Evolutionary conservation across 2,329 filamentous ascomycete species (phyloP).

Genomic region (Orbilia blumenaviensis): DNA sequence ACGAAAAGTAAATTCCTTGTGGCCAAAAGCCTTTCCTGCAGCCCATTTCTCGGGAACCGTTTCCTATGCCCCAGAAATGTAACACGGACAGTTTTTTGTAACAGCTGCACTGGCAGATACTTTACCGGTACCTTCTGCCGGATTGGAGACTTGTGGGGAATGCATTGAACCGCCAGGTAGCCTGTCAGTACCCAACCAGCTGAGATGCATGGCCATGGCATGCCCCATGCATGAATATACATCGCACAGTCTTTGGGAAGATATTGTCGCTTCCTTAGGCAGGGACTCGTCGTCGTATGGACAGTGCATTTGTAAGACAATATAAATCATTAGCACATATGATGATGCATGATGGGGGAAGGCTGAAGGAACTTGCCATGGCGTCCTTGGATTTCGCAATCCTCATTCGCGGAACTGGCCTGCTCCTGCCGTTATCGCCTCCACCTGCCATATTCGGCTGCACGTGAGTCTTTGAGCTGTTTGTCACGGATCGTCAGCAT

Average conservation of each 20-base stretch:
- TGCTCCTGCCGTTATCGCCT: background rate
- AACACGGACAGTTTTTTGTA: constrained; percentile 27
- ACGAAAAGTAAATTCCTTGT: background rate
- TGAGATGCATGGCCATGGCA: constrained; percentile 18
- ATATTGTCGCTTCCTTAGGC: no score
- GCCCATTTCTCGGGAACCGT: constrained; percentile 36
- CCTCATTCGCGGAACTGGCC: constrained; percentile 20
- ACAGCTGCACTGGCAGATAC: background rate
- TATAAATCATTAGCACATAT: background rate
- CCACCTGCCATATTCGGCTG: constrained; percentile 5
- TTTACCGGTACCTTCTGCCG: constrained; percentile 14
- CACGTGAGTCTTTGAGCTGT: background rate
- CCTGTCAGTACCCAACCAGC: background rate
- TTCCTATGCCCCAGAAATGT: constrained; percentile 8
- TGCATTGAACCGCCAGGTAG: constrained; percentile 22
- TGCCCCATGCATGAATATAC: background rate
- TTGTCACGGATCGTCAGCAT: background rate
- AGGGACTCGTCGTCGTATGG: no score
- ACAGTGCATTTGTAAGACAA: background rate
- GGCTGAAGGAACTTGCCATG: constrained; percentile 14
- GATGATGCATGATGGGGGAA: background rate
- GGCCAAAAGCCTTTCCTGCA: background rate
- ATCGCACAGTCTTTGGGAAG: background rate
- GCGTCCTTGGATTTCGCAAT: background rate
- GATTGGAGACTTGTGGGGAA: constrained; percentile 38